Evolutionary conservation across 2,329 filamentous ascomycete species (phyloP).

Genomic region (Aspergillus vadensis): DNA sequence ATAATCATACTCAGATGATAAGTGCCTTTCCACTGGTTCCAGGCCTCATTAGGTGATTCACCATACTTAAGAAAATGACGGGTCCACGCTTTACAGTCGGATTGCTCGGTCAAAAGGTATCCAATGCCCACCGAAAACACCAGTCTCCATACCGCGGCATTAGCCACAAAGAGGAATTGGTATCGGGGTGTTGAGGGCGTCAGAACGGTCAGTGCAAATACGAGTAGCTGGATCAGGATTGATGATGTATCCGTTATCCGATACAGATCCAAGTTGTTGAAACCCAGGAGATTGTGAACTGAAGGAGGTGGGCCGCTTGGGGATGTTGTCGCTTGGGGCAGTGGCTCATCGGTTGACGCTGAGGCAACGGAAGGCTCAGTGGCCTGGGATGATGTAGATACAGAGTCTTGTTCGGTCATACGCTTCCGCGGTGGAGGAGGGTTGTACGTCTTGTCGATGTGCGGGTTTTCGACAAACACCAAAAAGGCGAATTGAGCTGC

Average conservation of each 20-base stretch:
- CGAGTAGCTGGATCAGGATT: constrained; percentile 73
- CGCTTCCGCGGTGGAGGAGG: constrained; percentile 72
- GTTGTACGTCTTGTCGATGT: constrained; percentile 98
- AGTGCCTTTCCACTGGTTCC: constrained; percentile 96
- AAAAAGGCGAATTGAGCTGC: constrained; percentile 93
- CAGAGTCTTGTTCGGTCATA: constrained; percentile 33
- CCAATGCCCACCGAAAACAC: constrained; percentile 93
- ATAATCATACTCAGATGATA: constrained; percentile 91
- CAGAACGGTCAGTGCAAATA: constrained; percentile 70
- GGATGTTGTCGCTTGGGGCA: constrained; percentile 45
- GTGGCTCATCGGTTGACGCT: constrained; percentile 36
- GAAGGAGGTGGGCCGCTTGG: constrained; percentile 60
- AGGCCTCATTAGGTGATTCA: constrained; percentile 85
- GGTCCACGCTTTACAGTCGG: constrained; percentile 90
- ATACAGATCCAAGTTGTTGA: constrained; percentile 83
- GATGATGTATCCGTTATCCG: constrained; percentile 82
- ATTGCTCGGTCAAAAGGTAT: constrained; percentile 80
- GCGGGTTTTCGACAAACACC: constrained; percentile 88
- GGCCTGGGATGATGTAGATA: constrained; percentile 32
- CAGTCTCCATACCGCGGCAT: constrained; percentile 79
- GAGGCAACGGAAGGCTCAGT: constrained; percentile 36
- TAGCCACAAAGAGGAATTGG: constrained; percentile 76
- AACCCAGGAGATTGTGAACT: constrained; percentile 80
- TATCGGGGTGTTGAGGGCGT: constrained; percentile 76
- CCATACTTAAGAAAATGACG: constrained; percentile 97